These are phyloP conservation scores for Shiraia bambusicola DNA, from an alignment of 2,329 filamentous ascomycete genomes.

Conservation along the genomic window DNA sequence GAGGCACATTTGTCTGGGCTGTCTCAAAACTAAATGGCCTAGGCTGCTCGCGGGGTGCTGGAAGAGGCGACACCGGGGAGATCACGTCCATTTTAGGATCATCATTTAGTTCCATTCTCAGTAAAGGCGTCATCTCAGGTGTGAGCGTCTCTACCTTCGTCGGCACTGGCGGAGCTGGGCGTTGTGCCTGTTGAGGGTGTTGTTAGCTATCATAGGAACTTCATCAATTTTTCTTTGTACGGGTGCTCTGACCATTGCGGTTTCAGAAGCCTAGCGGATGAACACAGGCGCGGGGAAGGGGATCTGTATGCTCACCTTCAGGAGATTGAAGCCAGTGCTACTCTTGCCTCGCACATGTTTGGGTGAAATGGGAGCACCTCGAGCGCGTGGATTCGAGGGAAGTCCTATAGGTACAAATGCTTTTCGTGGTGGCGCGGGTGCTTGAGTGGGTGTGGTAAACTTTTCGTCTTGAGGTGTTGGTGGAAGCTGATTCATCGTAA, in stretches of 20 bases:
- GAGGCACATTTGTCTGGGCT: no score
- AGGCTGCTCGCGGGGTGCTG: conserved; percentile 15
- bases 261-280: conserved; percentile 16
- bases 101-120: conserved; percentile 17
- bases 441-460: conserved; percentile 1
- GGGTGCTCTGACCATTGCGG: conserved; percentile 10
- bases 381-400: conserved; percentile 34
- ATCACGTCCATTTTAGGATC: conserved; percentile 16
- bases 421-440: conserved; percentile 25
- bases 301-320: conserved; percentile 38
- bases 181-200: conserved; percentile 14
- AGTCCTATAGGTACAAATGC: conserved; percentile 27
- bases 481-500: conserved; percentile 22
- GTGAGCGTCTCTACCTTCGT: conserved; percentile 26
- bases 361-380: conserved; percentile 18
- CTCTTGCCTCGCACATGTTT: conserved; percentile 41
- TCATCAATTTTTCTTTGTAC: neutral
- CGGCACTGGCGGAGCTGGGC: conserved; percentile 22
- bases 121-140: conserved; percentile 35
- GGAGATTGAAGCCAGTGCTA: conserved; percentile 40
- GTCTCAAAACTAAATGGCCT: conserved; percentile 33
- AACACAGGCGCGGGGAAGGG: conserved; percentile 24
- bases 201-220: conserved; percentile 1
- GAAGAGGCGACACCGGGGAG: conserved; percentile 26
- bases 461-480: conserved; percentile 34